phyloP scores from a whole-genome alignment of 1,284 basidiomycete genomes.

The Cryptococcus amylolentus region DNA sequence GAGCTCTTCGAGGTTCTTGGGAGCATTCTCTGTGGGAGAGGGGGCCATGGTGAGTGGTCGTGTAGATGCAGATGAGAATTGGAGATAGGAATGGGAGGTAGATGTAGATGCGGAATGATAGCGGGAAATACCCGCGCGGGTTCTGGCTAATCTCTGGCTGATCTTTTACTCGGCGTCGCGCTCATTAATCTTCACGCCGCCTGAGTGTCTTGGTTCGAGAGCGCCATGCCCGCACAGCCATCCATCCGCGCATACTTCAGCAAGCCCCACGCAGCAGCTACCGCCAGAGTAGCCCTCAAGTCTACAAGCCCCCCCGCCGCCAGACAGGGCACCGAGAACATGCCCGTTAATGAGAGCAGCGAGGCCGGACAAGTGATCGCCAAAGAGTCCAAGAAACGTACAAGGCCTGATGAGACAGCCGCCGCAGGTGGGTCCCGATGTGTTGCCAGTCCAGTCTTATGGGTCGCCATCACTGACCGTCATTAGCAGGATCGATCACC shows the following conservation, averaged over 20 bases:
- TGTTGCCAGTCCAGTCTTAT: too few species aligned
- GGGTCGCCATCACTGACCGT: not conserved
- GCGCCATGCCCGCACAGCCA: too few species aligned
- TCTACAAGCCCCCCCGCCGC: too few species aligned
- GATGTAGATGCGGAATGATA: not conserved
- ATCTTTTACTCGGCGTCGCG: not conserved
- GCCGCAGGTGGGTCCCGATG: too few species aligned
- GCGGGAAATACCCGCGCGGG: not conserved
- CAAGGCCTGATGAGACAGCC: too few species aligned
- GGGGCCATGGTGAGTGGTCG: conserved; percentile 23
- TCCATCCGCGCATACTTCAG: too few species aligned
- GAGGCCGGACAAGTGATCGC: too few species aligned
- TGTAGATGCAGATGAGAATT: not conserved
- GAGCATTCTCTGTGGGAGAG: conserved; percentile 54
- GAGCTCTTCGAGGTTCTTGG: conserved; percentile 61
- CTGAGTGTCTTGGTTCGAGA: too few species aligned
- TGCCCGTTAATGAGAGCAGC: not conserved
- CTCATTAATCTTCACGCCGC: too few species aligned
- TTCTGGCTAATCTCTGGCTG: not conserved
- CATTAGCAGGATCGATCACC: not conserved
- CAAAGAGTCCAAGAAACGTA: not conserved
- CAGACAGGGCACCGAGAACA: too few species aligned
- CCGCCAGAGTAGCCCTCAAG: too few species aligned
- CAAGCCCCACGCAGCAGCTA: too few species aligned
- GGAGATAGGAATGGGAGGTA: not conserved